phyloP scores from a whole-genome alignment of 2,329 filamentous ascomycete species.

The Cladosporium colombiae region DNA sequence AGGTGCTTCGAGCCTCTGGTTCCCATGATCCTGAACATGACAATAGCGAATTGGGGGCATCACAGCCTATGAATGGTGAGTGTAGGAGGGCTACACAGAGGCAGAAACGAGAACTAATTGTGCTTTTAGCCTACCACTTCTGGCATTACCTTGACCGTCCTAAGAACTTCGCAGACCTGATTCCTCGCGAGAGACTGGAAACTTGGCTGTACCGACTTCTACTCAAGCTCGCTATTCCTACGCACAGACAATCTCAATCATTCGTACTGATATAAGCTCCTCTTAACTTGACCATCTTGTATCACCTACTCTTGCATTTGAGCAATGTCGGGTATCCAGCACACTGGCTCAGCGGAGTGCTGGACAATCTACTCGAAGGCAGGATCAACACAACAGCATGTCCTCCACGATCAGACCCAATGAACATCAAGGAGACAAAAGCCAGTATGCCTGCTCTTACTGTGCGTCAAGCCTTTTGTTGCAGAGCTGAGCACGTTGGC shows the following conservation, averaged over 20 bases:
- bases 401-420: conserved; percentile 22
- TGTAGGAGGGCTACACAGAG: neutral
- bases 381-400: conserved; percentile 20
- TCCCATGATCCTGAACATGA: neutral
- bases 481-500: conserved; percentile 21
- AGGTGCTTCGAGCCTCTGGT: neutral
- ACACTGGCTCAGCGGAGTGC: conserved; percentile 22
- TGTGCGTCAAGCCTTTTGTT: conserved; percentile 20
- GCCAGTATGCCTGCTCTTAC: neutral
- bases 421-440: conserved; percentile 21
- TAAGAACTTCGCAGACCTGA: neutral
- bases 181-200: conserved; percentile 6
- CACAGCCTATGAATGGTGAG: neutral
- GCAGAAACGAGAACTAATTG: neutral
- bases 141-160: neutral
- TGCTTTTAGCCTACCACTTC: neutral
- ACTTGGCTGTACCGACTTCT: conserved; percentile 20
- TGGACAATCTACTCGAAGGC: conserved; percentile 19
- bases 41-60: neutral
- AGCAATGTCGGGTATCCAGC: conserved; percentile 23
- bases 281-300: conserved; percentile 24
- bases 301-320: conserved; percentile 21
- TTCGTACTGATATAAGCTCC: conserved; percentile 22
- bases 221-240: conserved; percentile 22
- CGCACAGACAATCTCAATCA: neutral